Evolutionary conservation across 257 asterid species (phyloP), one percentile per base, ranked within the genome.

Genomic region (Echites panduratus): DNA sequence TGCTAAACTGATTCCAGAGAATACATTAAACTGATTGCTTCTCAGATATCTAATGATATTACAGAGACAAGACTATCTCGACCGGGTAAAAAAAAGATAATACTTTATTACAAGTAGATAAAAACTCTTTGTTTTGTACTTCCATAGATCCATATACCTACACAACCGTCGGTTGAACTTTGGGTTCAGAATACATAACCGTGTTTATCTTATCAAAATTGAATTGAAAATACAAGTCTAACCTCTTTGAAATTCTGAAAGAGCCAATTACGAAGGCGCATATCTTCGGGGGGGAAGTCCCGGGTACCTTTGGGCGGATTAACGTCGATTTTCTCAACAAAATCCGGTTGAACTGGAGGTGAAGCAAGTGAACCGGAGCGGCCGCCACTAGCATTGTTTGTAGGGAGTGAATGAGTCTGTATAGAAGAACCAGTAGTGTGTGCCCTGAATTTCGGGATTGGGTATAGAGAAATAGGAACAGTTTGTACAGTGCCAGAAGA

Each of bases 221-320:
- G 47, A 68, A 27, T 9, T 29, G 29, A 44, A 68, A 45, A 24
- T 9, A n/a, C 71, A 50, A 57, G 11, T 35, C 44, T 3, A 59
- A 91, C 98, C 92, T 91, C 92, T 78, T 90, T 90, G 84, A 91
- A 94, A 80, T 91, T 80, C 63, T 84, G 84, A 79, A 94, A 91
- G 29, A 91, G 90, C 99, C 99, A 94, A 77, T 29, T 90, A 76
- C 98, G 90, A n/a, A 91, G 93, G 70, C 99, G 89, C 99, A 94
- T 91, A 52, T 94, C 99, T 70, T 94, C 97, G 0, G 99, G 99
- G 8, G 97, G 96, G 48, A 94, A 94, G 83, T 94, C 99, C 20
- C 97, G 86, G 9, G 99, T 94, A 20, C 99, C 99, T 82, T 89
- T 94, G 13, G 99, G 97, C 6, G 99, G 99, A 81, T 94, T 94